Conservation (phyloP, 148 eudicot genomes). For the Rhododendron simsii region DNA sequence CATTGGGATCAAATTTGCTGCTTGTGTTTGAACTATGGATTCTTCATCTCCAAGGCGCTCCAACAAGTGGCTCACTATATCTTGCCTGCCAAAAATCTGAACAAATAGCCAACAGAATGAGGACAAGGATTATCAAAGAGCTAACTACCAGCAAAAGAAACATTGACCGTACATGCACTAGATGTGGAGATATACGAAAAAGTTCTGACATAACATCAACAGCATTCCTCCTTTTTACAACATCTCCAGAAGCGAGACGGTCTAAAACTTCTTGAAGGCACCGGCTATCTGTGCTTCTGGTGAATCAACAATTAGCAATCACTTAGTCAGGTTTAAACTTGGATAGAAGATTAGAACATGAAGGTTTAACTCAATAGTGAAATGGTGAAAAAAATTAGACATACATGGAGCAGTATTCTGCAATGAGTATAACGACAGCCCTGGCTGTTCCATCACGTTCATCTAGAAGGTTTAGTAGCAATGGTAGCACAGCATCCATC, state of each 20-base stretch:
- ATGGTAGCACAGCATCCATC: conserved; percentile 44
- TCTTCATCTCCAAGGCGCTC: conserved; percentile 59
- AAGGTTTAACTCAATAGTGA: not conserved
- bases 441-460: conserved; percentile 62
- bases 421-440: conserved; percentile 58
- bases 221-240: conserved; percentile 55
- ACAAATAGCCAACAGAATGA: conserved; percentile 6
- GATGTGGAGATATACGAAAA: conserved; percentile 35
- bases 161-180: conserved; percentile 25
- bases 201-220: conserved; percentile 55
- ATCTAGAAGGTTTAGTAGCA: conserved; percentile 50
- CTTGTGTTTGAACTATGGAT: conserved; percentile 33
- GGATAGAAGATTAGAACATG: not conserved
- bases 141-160: not conserved
- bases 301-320: conserved; percentile 16
- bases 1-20: conserved; percentile 47
- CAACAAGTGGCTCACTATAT: conserved; percentile 44
- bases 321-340: conserved; percentile 5
- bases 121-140: not conserved
- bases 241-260: conserved; percentile 44
- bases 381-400: not conserved
- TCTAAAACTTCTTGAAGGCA: conserved; percentile 60
- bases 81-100: conserved; percentile 45
- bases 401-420: conserved; percentile 68
- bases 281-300: conserved; percentile 43